Percentiles rank a stretch among this genome's conserved stretches.
These are phyloP conservation scores for Linnemannia hyalina DNA, from an alignment of 192 early-diverging fungal genomes.

Conservation along the genomic window DNA sequence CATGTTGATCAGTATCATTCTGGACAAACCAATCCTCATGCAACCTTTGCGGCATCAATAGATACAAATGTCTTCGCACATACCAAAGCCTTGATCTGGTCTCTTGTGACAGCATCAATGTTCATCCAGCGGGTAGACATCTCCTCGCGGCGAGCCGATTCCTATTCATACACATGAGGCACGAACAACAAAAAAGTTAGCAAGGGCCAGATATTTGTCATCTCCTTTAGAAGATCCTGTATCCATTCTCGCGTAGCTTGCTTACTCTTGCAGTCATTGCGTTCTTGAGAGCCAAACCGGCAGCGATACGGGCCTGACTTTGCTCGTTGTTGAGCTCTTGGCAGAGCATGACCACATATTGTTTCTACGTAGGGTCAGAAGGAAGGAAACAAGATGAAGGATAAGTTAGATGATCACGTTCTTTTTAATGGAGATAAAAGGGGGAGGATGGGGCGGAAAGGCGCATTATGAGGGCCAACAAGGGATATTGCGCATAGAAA, in stretches of 20 bases:
- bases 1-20: neutral
- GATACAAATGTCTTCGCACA: neutral
- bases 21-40: neutral
- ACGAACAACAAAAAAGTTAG: neutral
- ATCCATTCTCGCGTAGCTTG: neutral
- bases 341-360: constrained; percentile 76
- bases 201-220: neutral
- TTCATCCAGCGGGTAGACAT: constrained; percentile 75
- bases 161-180: constrained; percentile 48
- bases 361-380: constrained; percentile 61
- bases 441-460: neutral
- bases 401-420: constrained; percentile 11
- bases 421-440: neutral
- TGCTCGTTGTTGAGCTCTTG: constrained; percentile 89
- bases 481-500: neutral
- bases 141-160: constrained; percentile 65
- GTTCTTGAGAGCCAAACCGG: constrained; percentile 96
- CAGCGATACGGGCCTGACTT: constrained; percentile 74
- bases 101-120: constrained; percentile 66
- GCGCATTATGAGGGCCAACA: constrained; percentile 3
- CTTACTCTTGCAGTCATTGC: constrained; percentile 86
- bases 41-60: neutral
- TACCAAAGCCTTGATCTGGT: constrained; percentile 80
- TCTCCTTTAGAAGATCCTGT: constrained; percentile 4
- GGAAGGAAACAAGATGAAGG: constrained; percentile 7